A percentile compares a stretch with the other conserved stretches of the same genome.
These are phyloP conservation scores for Clitoria ternatea DNA, from an alignment of 306 rosid genomes.

Conservation along the genomic window DNA sequence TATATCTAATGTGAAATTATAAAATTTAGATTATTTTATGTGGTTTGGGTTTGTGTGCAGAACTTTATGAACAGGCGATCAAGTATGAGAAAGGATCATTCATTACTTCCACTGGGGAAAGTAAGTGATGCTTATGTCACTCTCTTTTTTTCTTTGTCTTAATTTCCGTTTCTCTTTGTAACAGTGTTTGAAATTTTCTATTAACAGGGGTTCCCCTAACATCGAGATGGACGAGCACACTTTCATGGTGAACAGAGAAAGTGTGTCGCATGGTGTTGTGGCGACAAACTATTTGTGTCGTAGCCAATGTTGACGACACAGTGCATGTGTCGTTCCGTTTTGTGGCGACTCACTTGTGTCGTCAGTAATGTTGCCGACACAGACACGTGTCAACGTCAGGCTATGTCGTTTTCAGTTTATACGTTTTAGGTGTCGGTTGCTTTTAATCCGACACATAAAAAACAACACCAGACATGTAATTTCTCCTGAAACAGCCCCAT, in stretches of 20 bases:
- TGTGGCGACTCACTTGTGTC: no score
- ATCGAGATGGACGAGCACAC: slow-evolving; percentile 93
- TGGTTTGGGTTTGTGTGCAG: slow-evolving; percentile 29
- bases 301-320: no score
- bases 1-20: not conserved
- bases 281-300: no score
- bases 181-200: not conserved
- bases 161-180: not conserved
- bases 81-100: slow-evolving; percentile 88
- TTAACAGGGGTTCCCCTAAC: slow-evolving; percentile 80
- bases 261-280: no score
- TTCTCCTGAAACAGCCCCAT: no score
- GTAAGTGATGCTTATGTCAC: slow-evolving; percentile 39
- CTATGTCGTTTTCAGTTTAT: no score
- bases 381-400: no score
- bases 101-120: slow-evolving; percentile 69
- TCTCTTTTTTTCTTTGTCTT: not conserved
- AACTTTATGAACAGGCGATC: slow-evolving; percentile 71
- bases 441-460: no score
- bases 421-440: no score
- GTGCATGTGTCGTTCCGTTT: no score
- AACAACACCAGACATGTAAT: no score
- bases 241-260: slow-evolving; percentile 84
- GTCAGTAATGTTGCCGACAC: no score
- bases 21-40: not conserved